These are phyloP conservation scores for Leptoxyphium fumago DNA, from an alignment of 2,329 filamentous ascomycete species.

Conservation along the genomic window DNA sequence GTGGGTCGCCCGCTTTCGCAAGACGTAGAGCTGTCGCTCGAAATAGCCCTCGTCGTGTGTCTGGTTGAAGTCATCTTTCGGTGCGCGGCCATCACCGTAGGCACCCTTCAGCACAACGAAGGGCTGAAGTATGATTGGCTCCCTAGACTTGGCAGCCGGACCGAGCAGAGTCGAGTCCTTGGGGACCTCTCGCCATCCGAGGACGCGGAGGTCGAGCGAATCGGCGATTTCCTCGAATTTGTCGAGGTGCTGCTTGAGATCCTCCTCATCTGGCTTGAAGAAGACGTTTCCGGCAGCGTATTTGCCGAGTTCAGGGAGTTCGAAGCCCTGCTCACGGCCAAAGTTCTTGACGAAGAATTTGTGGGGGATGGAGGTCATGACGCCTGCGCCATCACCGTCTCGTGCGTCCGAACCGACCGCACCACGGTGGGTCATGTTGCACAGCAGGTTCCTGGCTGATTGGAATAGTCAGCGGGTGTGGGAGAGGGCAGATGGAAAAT, in stretches of 20 bases:
- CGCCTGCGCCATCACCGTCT: conserved; percentile 95
- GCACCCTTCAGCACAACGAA: conserved; percentile 79
- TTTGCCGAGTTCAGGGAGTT: conserved; percentile 75
- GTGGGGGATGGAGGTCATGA: conserved; percentile 98
- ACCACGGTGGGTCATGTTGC: conserved; percentile 99
- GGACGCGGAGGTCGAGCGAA: conserved; percentile 70
- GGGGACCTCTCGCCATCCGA: conserved; percentile 93
- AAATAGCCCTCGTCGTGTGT: conserved; percentile 74
- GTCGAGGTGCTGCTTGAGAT: conserved; percentile 75
- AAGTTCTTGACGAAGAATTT: conserved; percentile 99
- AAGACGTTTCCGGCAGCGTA: conserved; percentile 97
- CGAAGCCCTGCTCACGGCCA: conserved; percentile 74
- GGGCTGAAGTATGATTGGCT: conserved; percentile 89
- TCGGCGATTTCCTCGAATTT: conserved; percentile 91
- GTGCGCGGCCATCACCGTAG: conserved; percentile 69
- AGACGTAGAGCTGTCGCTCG: conserved; percentile 83
- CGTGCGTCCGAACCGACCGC: conserved; percentile 94
- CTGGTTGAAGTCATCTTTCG: conserved; percentile 62
- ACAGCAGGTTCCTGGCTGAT: conserved; percentile 76
- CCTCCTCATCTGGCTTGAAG: conserved; percentile 91
- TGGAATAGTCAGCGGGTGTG: neutral
- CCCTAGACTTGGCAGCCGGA: conserved; percentile 80
- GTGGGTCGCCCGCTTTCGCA: conserved; percentile 89
- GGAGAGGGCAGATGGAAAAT: too few relatives aligned
- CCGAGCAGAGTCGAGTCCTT: conserved; percentile 86